These are phyloP conservation scores for Solanum medicagineum DNA, from an alignment of 257 asterid species.

Conservation along the genomic window DNA sequence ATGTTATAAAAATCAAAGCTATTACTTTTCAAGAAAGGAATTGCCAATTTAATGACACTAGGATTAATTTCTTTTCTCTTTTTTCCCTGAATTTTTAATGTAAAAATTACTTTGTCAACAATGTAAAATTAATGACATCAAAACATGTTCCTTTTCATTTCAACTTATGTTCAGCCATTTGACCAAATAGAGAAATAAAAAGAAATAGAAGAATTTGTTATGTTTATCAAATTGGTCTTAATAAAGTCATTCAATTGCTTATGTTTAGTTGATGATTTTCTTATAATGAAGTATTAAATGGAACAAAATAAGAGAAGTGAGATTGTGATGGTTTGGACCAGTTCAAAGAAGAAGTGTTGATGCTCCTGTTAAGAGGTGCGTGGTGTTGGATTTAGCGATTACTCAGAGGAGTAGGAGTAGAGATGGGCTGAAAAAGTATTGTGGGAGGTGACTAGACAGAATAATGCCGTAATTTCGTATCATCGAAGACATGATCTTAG, in stretches of 20 bases:
- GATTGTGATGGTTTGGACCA: too few species aligned
- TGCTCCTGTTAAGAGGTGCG: too few species aligned
- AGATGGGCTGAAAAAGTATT: too few species aligned
- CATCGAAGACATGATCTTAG: too few species aligned
- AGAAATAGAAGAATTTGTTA: background rate
- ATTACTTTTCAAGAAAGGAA: background rate
- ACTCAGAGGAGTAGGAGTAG: too few species aligned
- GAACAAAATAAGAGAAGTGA: too few species aligned
- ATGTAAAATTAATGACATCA: background rate
- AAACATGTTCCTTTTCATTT: background rate
- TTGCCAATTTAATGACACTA: background rate
- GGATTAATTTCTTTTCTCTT: background rate
- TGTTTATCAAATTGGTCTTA: background rate
- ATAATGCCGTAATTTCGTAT: too few species aligned
- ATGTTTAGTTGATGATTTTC: background rate
- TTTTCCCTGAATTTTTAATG: background rate
- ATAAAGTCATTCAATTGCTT: background rate
- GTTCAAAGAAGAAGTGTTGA: too few species aligned
- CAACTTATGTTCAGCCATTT: background rate
- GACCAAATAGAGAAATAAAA: rapidly evolving
- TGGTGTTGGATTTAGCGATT: too few species aligned
- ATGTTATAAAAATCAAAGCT: background rate
- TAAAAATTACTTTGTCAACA: background rate
- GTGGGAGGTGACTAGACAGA: too few species aligned
- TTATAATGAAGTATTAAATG: background rate